phyloP scores from a whole-genome alignment of 1,139 yeast genomes.

The Geotrichum cucujoidarum region DNA sequence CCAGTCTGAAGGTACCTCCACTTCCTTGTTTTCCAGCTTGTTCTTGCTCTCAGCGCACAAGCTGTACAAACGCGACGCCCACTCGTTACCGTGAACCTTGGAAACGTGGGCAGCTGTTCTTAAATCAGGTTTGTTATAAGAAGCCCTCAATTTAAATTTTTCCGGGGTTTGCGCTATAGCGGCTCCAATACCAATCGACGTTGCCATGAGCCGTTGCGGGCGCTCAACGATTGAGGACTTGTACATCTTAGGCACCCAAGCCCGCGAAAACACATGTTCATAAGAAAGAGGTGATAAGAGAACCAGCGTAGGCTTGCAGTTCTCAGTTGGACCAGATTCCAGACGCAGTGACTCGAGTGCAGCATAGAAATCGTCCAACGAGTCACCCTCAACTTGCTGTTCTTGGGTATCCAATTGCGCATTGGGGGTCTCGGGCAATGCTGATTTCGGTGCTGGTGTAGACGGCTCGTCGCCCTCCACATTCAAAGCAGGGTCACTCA shows the following conservation, averaged over 20 bases:
- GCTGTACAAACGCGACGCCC: constrained; percentile 61
- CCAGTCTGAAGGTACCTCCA: constrained; percentile 82
- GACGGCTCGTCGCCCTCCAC: background rate
- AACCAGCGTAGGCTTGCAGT: constrained; percentile 22
- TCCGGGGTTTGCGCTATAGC: constrained; percentile 69
- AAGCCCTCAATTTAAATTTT: constrained; percentile 49
- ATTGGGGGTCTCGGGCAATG: background rate
- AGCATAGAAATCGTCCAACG: constrained; percentile 2
- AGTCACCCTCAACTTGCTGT: background rate
- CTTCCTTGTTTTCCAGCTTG: constrained; percentile 49
- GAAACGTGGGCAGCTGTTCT: constrained; percentile 53
- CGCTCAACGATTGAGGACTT: constrained; percentile 72
- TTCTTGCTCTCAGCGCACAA: constrained; percentile 57
- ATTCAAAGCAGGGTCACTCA: constrained; percentile 5
- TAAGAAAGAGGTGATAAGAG: constrained; percentile 35
- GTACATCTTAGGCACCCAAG: constrained; percentile 70
- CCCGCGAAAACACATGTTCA: constrained; percentile 65
- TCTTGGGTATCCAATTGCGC: background rate
- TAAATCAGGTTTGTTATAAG: constrained; percentile 47
- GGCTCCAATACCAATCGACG: constrained; percentile 72
- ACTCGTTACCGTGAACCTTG: constrained; percentile 67
- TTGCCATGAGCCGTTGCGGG: constrained; percentile 74
- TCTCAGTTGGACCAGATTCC: background rate
- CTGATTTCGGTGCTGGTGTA: background rate
- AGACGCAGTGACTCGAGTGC: constrained; percentile 2